phyloP scores from a whole-genome alignment of 2,329 filamentous ascomycete species.

The Fulvia fulva region DNA sequence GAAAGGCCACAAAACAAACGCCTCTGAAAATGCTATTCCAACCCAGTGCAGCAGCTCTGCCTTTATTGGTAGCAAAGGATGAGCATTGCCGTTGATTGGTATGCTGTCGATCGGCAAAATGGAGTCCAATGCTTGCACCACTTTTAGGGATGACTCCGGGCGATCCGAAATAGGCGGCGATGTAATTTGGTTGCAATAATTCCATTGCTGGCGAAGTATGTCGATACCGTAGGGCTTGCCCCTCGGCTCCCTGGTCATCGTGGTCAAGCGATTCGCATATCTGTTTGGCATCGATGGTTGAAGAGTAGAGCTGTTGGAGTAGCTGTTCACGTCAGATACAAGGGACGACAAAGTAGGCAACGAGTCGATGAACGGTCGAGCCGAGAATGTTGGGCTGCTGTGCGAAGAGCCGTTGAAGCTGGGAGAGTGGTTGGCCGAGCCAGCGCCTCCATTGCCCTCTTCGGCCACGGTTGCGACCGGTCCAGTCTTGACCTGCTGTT shows the following conservation, averaged over 20 bases:
- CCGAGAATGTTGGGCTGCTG: not conserved
- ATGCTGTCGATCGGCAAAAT: constrained; percentile 6
- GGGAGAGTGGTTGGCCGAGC: not conserved
- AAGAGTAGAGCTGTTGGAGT: not conserved
- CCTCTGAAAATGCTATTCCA: constrained; percentile 15
- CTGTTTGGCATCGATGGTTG: no score
- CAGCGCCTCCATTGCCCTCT: not conserved
- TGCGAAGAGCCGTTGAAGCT: not conserved
- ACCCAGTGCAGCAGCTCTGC: constrained; percentile 7
- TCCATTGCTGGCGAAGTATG: constrained; percentile 18
- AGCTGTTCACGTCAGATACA: not conserved
- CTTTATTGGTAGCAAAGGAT: constrained; percentile 12
- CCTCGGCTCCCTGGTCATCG: constrained; percentile 17
- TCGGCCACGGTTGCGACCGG: not conserved
- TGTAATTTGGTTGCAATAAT: constrained; percentile 10
- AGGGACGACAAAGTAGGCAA: not conserved
- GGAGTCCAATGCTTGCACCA: constrained; percentile 17
- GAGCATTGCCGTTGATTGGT: not conserved
- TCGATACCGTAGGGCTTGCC: constrained; percentile 18
- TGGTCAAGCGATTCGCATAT: constrained; percentile 3
- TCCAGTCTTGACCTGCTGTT: constrained; percentile 6
- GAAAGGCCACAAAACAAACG: constrained; percentile 18
- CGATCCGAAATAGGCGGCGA: not conserved
- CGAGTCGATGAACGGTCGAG: not conserved
- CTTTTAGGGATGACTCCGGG: constrained; percentile 12